Conservation (phyloP, 1,139 yeast genomes). For the Nakaseomyces sp. region DNA sequence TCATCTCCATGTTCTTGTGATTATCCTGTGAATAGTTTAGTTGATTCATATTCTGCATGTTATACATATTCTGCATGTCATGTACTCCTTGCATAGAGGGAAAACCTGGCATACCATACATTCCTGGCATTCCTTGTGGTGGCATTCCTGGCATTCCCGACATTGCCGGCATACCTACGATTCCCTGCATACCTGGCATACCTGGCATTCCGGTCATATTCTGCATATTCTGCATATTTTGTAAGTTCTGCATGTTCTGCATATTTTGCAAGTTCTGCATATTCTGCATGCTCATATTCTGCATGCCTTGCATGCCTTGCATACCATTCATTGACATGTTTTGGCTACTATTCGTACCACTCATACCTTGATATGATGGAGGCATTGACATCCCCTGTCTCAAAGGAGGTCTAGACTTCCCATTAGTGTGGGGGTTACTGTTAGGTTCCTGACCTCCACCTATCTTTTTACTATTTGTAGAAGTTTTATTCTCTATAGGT, state of each 20-base stretch:
- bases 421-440: no score
- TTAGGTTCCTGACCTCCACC: no score
- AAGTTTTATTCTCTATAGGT: not conserved
- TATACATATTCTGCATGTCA: not conserved
- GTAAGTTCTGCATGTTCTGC: slow-evolving; percentile 1
- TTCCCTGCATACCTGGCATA: not conserved
- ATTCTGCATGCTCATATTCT: not conserved
- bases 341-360: not conserved
- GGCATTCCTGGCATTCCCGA: not conserved
- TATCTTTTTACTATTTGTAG: not conserved
- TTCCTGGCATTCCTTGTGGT: not conserved
- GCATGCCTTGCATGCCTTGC: not conserved
- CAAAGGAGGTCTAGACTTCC: not conserved
- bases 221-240: slow-evolving; percentile 1
- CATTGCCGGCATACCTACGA: not conserved
- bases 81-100: not conserved
- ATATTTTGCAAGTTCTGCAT: not conserved
- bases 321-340: not conserved
- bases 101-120: not conserved
- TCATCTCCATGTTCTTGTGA: not conserved
- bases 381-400: not conserved
- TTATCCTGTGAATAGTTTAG: not conserved
- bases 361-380: not conserved
- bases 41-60: slow-evolving; percentile 1
- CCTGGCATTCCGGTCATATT: not conserved